These are phyloP conservation scores for Dipteronia dyeriana DNA, from an alignment of 345 rosid species.

Conservation along the genomic window DNA sequence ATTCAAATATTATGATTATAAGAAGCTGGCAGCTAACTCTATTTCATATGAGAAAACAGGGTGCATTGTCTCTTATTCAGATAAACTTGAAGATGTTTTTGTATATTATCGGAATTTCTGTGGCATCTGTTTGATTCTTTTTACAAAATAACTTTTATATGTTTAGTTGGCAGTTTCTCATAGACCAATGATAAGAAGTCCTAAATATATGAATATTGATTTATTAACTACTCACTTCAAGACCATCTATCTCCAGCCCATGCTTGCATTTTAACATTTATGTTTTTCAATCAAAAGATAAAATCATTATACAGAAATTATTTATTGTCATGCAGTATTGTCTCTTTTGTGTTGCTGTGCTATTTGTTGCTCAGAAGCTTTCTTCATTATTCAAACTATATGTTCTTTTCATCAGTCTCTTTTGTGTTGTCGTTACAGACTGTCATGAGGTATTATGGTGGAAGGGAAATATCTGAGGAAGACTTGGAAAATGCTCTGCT, in stretches of 20 bases:
- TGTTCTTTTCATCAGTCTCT: not conserved
- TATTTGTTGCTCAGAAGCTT: not conserved
- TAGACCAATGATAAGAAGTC: not conserved
- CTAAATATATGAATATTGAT: not conserved
- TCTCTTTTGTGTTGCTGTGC: conserved; percentile 2
- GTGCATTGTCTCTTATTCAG: not conserved
- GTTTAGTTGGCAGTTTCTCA: not conserved
- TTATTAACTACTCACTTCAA: not conserved
- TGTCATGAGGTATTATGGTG: conserved; percentile 83
- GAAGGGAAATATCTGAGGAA: conserved; percentile 75
- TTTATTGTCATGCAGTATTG: not conserved
- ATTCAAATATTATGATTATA: conserved; percentile 5
- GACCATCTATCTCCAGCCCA: not conserved
- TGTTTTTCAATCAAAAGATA: not conserved
- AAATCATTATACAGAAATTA: not conserved
- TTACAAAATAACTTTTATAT: not conserved
- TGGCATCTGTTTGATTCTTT: not conserved
- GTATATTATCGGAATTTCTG: not conserved
- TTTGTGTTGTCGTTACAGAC: conserved; percentile 37
- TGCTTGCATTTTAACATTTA: conserved; percentile 1
- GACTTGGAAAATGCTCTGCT: conserved; percentile 88
- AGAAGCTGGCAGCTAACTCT: conserved; percentile 3
- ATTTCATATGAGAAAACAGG: not conserved
- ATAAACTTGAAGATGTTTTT: not conserved
- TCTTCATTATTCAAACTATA: not conserved